Base-by-base conservation (phyloP, 805 yeast species). In the Metschnikowia proteae region DNA sequence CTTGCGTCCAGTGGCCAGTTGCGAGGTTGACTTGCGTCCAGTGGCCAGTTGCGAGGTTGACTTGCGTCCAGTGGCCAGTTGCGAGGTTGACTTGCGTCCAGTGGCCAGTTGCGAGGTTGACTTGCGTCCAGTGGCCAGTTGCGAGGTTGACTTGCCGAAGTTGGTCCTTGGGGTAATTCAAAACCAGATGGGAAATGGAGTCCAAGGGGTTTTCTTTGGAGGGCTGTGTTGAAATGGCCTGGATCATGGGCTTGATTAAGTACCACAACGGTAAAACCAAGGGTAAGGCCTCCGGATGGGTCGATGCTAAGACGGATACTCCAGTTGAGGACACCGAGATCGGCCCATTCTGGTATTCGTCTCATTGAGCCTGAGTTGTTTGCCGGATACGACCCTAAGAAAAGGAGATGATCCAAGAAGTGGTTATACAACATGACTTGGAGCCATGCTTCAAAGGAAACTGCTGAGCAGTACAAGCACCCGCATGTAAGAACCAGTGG, bases 161-260 rank as follows among this genome's bases (percentile, higher is more conserved):
- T 94, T 60, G 95, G 97, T 66, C 99, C 99, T 63, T 95, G 97
- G 96, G 99, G 99, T 81, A 90, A 91, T 68, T 74, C 99, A 34
- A 87, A 80, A 94, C 99, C 49, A 83, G 99, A 79, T 94, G 99
- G 99, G 98, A 94, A 73, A 94, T 94, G 96, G 99, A 94, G 75
- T 88, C 97, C 40, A 59, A 69, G 52, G 99, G 99, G 65, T 94
- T 94, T 73, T 91, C 97, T 7, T 76, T 94, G 60, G 99, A 94
- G 74, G 99, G 99, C 64, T 86, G 97, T 65, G 86, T 94, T 65
- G 99, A 94, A 76, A 91, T 94, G 96, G 98, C 99, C 43, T 94
- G 98, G 97, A 91, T 94, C 61, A 94, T 94, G 98, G 97, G 97
- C 59, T 80, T 87, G 66, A 91, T 94, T 75, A 89, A 88, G 74